Percentiles rank a stretch among this genome's conserved stretches.
Evolutionary conservation across 306 rosid species (phyloP).

Genomic region (Dryas drummondii): DNA sequence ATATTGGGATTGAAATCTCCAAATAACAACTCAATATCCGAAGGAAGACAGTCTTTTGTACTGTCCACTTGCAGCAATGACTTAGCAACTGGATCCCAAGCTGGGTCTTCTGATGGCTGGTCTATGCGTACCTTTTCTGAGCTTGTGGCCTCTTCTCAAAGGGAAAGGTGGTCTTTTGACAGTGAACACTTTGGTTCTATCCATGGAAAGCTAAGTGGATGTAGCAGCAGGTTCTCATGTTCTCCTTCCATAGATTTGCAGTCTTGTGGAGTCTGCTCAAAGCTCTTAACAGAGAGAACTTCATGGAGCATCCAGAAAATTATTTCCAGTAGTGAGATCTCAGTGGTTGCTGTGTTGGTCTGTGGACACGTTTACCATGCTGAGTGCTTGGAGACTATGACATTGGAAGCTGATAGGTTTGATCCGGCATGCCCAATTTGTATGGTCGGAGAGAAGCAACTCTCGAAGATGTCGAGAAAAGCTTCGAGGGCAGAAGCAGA

Average conservation of each 20-base stretch:
- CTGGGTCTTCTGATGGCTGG: slow-evolving; percentile 94
- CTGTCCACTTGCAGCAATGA: slow-evolving; percentile 81
- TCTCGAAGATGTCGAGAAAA: slow-evolving; percentile 53
- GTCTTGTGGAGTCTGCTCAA: slow-evolving; percentile 70
- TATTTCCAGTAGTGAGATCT: slow-evolving; percentile 45
- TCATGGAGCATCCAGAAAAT: slow-evolving; percentile 69
- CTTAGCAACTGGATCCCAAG: slow-evolving; percentile 63
- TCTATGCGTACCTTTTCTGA: slow-evolving; percentile 92
- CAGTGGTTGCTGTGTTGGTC: slow-evolving; percentile 71
- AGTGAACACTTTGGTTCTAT: slow-evolving; percentile 69
- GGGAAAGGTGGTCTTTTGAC: slow-evolving; percentile 93
- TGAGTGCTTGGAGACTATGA: slow-evolving; percentile 78
- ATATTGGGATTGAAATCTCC: slow-evolving; percentile 76
- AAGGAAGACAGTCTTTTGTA: slow-evolving; percentile 75
- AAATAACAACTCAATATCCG: slow-evolving; percentile 66
- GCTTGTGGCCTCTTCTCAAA: slow-evolving; percentile 82
- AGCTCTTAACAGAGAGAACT: slow-evolving; percentile 63
- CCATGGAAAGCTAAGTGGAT: slow-evolving; percentile 63
- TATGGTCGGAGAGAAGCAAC: slow-evolving; percentile 62
- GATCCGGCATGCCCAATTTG: slow-evolving; percentile 85
- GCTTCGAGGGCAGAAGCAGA: slow-evolving; percentile 51
- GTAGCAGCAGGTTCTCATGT: slow-evolving; percentile 73
- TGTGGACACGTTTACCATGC: slow-evolving; percentile 85
- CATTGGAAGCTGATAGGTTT: slow-evolving; percentile 56
- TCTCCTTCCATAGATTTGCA: slow-evolving; percentile 78